Base-by-base conservation (phyloP, 2,329 filamentous ascomycete species). In the Colletotrichum liriopes region DNA sequence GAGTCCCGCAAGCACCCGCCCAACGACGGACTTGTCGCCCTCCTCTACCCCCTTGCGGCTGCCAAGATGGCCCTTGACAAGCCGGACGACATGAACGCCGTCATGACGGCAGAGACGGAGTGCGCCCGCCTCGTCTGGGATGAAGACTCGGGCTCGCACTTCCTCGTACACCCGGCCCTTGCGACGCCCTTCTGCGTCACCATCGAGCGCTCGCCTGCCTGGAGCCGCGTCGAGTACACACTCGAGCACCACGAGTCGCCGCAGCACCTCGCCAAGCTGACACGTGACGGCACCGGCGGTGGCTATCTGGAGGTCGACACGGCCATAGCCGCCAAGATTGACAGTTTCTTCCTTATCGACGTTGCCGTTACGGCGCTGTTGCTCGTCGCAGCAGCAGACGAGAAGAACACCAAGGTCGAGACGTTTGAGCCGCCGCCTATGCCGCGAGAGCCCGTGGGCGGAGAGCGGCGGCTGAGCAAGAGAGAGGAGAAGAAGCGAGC, bases 101-200 rank as follows among this genome's bases (percentile, higher is more conserved):
- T 91, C 5, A 85, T 86, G 70, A 88, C 91, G 43, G 92, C 92
- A 0, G 90, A 93, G 78, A 86, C 88, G 41, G 92, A 94, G 81
- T 91, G 90, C 75, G 93, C 90, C 32, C 87, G 91, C 2, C 87
- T 95, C 2, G 89, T 93, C n/a, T 94, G 92, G 89, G 90, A 92
- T 77, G 87, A 89, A 39, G 90, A 92, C 77, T 87, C 84, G 68
- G 80, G 82, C 7, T 87, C 83, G 75, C 87, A 91, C 79, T 92
- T 89, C 79, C 84, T 92, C n/a, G 89, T 88, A 37, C 90, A 92
- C 78, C 89, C 89, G 2, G 88, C 89, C 0, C 84, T 92, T 23
- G 87, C 88, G n/a, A 87, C 88, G 52, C 90, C 90, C 0, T 92
- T 92, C 78, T 87, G 88, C 78, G 84, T 92, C 45, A 86, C 88